Percentiles rank a stretch among this genome's conserved stretches.
phyloP scores from a whole-genome alignment of 1,139 yeast species.

The Hyphopichia khmerensis region DNA sequence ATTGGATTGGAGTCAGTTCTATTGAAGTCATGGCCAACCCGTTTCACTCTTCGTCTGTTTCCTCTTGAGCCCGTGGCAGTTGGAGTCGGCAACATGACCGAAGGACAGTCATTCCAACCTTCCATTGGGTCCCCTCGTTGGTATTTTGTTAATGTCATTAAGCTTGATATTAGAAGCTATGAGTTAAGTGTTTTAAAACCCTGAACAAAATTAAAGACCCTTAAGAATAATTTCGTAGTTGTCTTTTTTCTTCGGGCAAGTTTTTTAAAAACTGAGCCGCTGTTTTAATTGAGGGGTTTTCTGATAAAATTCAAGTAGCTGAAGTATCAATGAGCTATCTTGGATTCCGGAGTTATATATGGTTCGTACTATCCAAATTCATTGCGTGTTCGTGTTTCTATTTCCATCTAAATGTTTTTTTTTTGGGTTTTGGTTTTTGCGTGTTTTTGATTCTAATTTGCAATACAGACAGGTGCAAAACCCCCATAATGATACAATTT shows the following conservation, averaged over 20 bases:
- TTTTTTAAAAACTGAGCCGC: too few relatives aligned
- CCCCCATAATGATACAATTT: not conserved
- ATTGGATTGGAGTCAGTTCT: not conserved
- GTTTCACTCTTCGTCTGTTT: constrained; percentile 9
- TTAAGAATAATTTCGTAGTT: too few relatives aligned
- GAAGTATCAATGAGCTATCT: too few relatives aligned
- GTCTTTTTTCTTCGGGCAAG: too few relatives aligned
- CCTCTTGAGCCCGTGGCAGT: constrained; percentile 7
- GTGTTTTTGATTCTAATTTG: not conserved
- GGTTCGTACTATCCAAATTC: not conserved
- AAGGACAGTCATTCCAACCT: constrained; percentile 52
- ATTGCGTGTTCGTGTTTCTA: not conserved
- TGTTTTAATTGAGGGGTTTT: too few relatives aligned
- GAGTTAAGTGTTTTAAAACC: not conserved
- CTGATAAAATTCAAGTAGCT: too few relatives aligned
- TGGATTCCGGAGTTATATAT: too few relatives aligned
- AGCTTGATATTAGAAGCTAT: not conserved
- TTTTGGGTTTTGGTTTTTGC: not conserved
- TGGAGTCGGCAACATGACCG: constrained; percentile 11
- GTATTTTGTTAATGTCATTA: constrained; percentile 35
- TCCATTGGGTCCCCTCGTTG: constrained; percentile 42
- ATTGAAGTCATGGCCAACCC: constrained; percentile 8
- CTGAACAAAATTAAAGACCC: not conserved
- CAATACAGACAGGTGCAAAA: not conserved
- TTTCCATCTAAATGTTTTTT: not conserved